Evolutionary conservation across 495 filamentous ascomycete species (phyloP), one percentile per base, ranked within the genome.

Genomic region (Lasiosphaeria ovina): DNA sequence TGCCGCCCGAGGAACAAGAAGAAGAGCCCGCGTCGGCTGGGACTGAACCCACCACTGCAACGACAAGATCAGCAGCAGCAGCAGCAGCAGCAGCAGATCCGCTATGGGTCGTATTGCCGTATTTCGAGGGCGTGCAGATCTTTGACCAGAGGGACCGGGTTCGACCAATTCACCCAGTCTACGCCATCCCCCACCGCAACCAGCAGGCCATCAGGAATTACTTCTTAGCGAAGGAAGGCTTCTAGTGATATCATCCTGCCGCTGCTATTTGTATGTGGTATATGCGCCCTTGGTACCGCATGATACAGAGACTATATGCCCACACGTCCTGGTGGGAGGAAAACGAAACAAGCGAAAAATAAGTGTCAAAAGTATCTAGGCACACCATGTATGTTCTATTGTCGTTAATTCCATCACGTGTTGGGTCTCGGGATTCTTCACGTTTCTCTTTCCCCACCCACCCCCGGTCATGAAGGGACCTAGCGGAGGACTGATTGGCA

Each of bases 101-200:
- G 16, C 77, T 79, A 49, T 96, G 89, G 90, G 77, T 74, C 44
- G 83, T 79, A 35, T 69, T 76, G 34, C 81, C 79, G 9, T 73
- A 74, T 51, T 74, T 79, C 54, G 78, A 74, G 56, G 79, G 76
- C 32, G 68, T 65, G 48, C 81, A 80, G 67, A 68, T 83, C 57
- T 85, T 75, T 61, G 74, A 77, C 38, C 77, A 81, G 33, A 73
- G 76, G 47, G 79, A 86, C 62, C 68, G 79, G 35, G 76, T 89
- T 49, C 74, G 60, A 53, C 79, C 77, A 17, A 78, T 91, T 35
- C 91, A 98, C 73, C 94, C 94, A 9, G 79, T 97, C 31, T 97
- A 87, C 77, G 87, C 91, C 57, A 86, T 97, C 55, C 91, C 92
- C 12, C 85, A 86, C 74, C 79, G 83, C 63, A 80, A 79, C 36